Evolutionary conservation across 208 protist genomes (phyloP), one percentile per base, ranked within the genome.

Genomic region (Crithidia sp.): DNA sequence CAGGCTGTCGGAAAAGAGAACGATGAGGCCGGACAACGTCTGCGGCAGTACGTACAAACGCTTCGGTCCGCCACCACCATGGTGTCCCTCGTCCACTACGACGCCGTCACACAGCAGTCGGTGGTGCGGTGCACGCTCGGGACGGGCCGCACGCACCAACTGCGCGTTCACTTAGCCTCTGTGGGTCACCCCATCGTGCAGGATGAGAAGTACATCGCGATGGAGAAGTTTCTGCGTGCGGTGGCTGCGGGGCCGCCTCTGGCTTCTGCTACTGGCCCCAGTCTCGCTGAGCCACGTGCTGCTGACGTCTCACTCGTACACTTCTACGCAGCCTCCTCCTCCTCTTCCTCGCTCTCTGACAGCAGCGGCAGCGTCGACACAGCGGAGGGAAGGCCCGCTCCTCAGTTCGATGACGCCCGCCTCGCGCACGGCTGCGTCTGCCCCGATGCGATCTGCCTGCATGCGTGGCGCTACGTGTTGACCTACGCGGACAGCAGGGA

Each of bases 91-190:
- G 19, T 85, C 37, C 65, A 53, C 56, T 94, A 96, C 70, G 78
- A 92, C 49, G 75, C 61, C 0, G 57, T 6, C 1, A 39, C 28
- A 0, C 60, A 95, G 44, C 57, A 86, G 56, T 88, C 86, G 56
- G 76, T 97, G 37, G 71, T 98, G 41, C 76, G 76, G 59, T 96
- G 90, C 62, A 71, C 80, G 39, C 86, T 97, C 10, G 70, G 95
- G 10, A 98, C 94, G 4, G 96, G 96, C 36, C 82, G 96, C 49
- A 98, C 96, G 12, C 96, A 98, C 75, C 96, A 98, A 72, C 87
- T 98, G 36, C 84, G 96, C 28, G 90, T 98, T n/a, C 96, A 98
- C 72, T 76, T 98, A 8, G 78, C 87, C 44, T 81, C 82, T 10
- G 66, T 98, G 0, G 93, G 94, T 0, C 87, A 95, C 65, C 94